Percentiles rank a stretch among this genome's conserved stretches.
Evolutionary conservation across 768 basidiomycete genomes (phyloP).

Genomic region (Phylloporus scabripes): DNA sequence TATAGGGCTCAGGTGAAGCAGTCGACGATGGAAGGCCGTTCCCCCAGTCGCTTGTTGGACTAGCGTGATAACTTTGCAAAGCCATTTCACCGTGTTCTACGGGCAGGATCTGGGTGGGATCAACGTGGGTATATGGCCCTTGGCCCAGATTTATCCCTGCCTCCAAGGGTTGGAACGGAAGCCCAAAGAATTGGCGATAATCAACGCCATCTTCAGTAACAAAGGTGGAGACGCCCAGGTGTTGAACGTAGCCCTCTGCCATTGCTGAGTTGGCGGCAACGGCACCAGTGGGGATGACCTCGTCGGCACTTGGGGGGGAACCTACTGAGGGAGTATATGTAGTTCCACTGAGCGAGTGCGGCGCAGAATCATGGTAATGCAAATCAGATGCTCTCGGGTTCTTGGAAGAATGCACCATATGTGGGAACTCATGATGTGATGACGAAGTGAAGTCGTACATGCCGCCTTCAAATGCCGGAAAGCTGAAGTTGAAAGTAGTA

Average conservation of each 20-base stretch:
- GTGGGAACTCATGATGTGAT: conserved; percentile 34
- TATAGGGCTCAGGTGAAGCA: conserved; percentile 72
- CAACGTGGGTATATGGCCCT: conserved; percentile 71
- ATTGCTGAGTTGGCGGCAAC: conserved; percentile 58
- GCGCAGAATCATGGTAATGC: conserved; percentile 29
- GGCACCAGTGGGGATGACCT: conserved; percentile 49
- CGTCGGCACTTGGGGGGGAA: conserved; percentile 31
- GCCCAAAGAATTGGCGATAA: conserved; percentile 58
- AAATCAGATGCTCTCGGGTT: conserved; percentile 26
- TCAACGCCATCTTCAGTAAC: conserved; percentile 56
- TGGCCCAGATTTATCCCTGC: conserved; percentile 35
- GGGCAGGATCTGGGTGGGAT: conserved; percentile 84
- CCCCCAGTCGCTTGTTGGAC: conserved; percentile 81
- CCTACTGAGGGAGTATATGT: conserved; percentile 35
- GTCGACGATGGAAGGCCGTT: conserved; percentile 65
- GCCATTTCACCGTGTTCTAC: conserved; percentile 37
- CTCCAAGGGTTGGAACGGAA: conserved; percentile 57
- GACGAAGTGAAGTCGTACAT: conserved; percentile 48
- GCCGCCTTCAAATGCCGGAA: conserved; percentile 55
- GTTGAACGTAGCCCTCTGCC: conserved; percentile 67
- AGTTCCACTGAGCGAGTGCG: conserved; percentile 25
- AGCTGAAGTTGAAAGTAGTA: conserved; percentile 67
- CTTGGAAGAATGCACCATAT: conserved; percentile 28
- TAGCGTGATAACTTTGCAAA: conserved; percentile 57
- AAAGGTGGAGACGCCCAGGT: conserved; percentile 45